Evolutionary conservation across 805 yeast genomes (phyloP).

Genomic region (Barnettozyma pratensis): DNA sequence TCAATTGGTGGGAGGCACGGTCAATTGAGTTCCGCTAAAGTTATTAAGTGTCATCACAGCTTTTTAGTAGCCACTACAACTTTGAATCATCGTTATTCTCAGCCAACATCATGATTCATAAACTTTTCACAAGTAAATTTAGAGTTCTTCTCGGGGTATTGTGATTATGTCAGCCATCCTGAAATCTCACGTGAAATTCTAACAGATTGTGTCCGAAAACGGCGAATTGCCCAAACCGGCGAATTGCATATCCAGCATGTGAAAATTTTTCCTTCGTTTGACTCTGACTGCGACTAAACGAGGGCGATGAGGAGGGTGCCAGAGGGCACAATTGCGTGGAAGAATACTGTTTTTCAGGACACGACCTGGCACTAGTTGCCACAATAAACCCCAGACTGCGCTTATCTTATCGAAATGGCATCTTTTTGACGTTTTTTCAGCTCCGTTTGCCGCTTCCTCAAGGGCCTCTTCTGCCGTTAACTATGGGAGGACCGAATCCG

Average conservation of each 20-base stretch:
- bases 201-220: background rate
- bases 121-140: no score
- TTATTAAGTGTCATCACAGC: no score
- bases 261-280: constrained; percentile 1
- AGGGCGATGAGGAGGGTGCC: background rate
- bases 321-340: background rate
- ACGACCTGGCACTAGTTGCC: background rate
- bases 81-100: background rate
- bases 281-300: constrained; percentile 4
- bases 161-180: background rate
- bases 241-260: constrained; percentile 1
- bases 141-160: background rate
- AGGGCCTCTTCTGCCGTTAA: background rate
- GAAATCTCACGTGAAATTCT: background rate
- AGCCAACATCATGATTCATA: no score
- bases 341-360: background rate
- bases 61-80: background rate
- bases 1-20: no score
- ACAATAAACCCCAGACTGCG: background rate
- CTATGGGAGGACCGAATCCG: background rate
- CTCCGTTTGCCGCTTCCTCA: background rate
- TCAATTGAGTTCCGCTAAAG: no score
- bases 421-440: background rate
- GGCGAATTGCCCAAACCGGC: background rate
- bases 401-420: background rate